Conservation (phyloP, 2,329 filamentous ascomycete species). For the Aspergillus melleus region DNA sequence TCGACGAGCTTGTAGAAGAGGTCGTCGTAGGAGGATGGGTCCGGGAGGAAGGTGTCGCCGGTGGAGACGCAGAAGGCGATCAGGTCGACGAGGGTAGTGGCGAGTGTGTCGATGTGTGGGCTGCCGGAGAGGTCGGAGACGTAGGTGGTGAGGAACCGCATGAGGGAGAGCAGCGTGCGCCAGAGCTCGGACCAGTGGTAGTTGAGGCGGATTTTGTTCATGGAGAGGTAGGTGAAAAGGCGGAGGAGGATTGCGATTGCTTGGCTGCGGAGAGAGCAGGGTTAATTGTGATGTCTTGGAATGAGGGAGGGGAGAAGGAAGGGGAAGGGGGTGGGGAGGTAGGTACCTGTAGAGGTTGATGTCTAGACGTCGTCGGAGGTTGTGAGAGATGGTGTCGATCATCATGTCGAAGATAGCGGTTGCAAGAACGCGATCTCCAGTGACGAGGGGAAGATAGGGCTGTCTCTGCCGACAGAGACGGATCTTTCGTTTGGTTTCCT, state of each 20-base stretch:
- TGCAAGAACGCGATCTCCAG: conserved; percentile 70
- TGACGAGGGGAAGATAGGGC: conserved; percentile 76
- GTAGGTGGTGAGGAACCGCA: conserved; percentile 89
- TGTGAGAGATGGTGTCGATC: conserved; percentile 91
- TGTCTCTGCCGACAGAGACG: conserved; percentile 86
- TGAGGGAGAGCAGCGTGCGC: conserved; percentile 80
- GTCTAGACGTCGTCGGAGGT: conserved; percentile 81
- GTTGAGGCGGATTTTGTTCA: conserved; percentile 73
- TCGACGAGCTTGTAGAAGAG: conserved; percentile 98
- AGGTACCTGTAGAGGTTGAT: conserved; percentile 72
- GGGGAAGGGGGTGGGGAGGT: background rate
- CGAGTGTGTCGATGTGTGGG: conserved; percentile 68
- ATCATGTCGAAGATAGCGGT: conserved; percentile 80
- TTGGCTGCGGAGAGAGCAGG: conserved; percentile 46
- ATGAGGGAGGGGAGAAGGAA: background rate
- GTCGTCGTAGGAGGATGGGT: conserved; percentile 86
- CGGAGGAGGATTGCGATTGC: conserved; percentile 80
- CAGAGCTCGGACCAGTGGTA: conserved; percentile 98
- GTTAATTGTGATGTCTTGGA: background rate
- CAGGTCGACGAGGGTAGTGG: conserved; percentile 77
- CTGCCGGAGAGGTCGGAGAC: conserved; percentile 71
- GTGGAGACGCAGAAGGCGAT: conserved; percentile 80
- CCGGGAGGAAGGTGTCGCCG: conserved; percentile 88
- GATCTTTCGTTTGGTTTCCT: conserved; percentile 71
- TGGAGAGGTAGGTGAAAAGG: conserved; percentile 78